Conservation (phyloP, 2,329 filamentous ascomycete genomes). For the Paraconiothyrium sp. region DNA sequence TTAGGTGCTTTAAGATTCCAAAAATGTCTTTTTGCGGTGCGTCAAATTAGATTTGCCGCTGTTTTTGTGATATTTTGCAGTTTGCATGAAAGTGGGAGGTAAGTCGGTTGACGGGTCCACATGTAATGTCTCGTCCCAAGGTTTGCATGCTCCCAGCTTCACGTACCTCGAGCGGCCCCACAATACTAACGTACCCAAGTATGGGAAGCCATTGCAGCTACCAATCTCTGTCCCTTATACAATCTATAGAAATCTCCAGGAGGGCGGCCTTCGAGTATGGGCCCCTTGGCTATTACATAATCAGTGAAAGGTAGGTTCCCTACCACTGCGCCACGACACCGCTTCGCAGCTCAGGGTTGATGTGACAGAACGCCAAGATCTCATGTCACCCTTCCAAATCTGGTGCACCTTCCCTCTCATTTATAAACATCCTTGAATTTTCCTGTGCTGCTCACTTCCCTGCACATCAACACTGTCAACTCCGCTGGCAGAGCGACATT, state of each 20-base stretch:
- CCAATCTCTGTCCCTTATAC: no score
- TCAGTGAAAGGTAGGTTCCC: not conserved
- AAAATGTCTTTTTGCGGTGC: no score
- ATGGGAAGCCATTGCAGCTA: no score
- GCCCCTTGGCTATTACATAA: not conserved
- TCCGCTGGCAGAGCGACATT: not conserved
- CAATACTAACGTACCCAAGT: no score
- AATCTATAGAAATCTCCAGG: not conserved
- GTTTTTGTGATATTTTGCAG: no score
- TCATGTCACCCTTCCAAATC: not conserved
- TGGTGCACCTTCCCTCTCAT: not conserved
- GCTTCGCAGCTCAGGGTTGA: not conserved
- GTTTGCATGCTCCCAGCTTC: no score
- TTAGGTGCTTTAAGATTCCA: no score
- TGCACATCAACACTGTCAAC: not conserved
- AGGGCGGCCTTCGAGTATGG: not conserved
- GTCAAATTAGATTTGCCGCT: no score
- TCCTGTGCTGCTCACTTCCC: not conserved
- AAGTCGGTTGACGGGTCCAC: no score
- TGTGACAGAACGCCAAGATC: not conserved
- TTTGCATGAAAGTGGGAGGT: no score
- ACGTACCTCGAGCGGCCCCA: no score
- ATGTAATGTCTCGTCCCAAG: no score
- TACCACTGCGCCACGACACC: not conserved
- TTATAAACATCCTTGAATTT: not conserved